Base-by-base conservation (phyloP, 352 stramenopile genomes). In the Pythium dissimile region DNA sequence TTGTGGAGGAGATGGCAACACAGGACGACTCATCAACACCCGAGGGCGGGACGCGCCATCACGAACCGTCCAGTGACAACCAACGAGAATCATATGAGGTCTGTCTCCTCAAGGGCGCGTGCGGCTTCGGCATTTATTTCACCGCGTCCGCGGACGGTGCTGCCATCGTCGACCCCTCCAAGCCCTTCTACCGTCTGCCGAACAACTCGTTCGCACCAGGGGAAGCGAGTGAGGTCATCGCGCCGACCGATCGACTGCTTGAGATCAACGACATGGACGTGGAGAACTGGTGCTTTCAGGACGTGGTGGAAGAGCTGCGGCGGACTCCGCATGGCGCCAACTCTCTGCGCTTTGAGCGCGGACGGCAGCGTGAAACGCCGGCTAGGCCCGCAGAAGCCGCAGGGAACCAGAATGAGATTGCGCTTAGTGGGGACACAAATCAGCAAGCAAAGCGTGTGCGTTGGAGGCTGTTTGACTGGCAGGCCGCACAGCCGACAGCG, bases 111-210 rank as follows among this genome's bases (percentile, higher is more conserved):
- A 92, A 89, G 39, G 75, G 66, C 38, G 55, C 66, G n/a, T 88
- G 74, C 31, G 81, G 81, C 15, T 72, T 91, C 18, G 81, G 81
- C 18, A 89, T 91, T 49, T 91, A 91, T 62, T 91, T 91, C 54
- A 66, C 58, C 7, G 52, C 67, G 0, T 54, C 61, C 41, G 54
- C 42, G 8, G 61, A 69, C n/a, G 66, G 68, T 16, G 38, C 64
- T 5, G 81, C 81, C 8, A 59, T 86, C 10, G 81, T 89, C 44
- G 79, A 92, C 57, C 71, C 55, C 2, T 56, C 67, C 10, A 63
- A 85, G 26, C 77, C 81, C 4, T 92, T 92, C 55, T 92, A 89
- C 39, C 77, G 75, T 2, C 67, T 89, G 1, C 81, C 81, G 27
- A 70, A 80, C 34, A 75, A 67, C n/a, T 50, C 50, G 9, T 27